Evolutionary conservation across 192 early-diverging fungal genomes (phyloP).

Genomic region (Backusella morwellensis): DNA sequence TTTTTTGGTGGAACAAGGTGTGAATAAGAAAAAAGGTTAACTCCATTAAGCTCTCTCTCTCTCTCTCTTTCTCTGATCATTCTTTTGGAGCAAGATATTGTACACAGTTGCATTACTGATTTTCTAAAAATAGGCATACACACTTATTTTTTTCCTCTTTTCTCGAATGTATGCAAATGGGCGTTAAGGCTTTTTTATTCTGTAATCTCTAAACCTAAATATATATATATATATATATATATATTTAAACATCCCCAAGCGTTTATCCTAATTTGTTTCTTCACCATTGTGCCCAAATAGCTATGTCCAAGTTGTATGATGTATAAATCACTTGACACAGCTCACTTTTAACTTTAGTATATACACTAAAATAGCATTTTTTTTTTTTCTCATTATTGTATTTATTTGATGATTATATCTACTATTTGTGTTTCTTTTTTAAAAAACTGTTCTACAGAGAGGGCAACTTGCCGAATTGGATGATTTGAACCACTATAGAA

Average conservation of each 20-base stretch:
- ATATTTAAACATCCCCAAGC: neutral
- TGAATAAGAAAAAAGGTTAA: neutral
- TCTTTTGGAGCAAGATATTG: neutral
- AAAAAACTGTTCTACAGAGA: slow-evolving; percentile 56
- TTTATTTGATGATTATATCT: neutral
- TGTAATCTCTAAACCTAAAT: neutral
- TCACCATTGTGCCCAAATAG: too few relatives aligned
- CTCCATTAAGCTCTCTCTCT: too few relatives aligned
- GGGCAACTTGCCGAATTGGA: slow-evolving; percentile 64
- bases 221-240: too few relatives aligned
- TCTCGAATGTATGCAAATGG: neutral
- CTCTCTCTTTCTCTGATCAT: neutral
- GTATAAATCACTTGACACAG: neutral
- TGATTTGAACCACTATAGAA: slow-evolving; percentile 51
- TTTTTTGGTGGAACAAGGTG: neutral
- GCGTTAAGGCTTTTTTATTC: neutral
- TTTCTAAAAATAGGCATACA: neutral
- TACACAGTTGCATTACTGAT: neutral
- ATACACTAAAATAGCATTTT: neutral
- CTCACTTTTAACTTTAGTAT: neutral
- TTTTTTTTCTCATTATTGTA: neutral
- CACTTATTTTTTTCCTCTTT: neutral
- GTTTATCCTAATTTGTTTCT: too few relatives aligned
- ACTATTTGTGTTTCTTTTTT: slow-evolving; percentile 4
- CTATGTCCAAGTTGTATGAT: neutral